A percentile compares a stretch with the other conserved stretches of the same genome.
Conservation (phyloP, 495 filamentous ascomycete species). For the Cladorrhinum samala region DNA sequence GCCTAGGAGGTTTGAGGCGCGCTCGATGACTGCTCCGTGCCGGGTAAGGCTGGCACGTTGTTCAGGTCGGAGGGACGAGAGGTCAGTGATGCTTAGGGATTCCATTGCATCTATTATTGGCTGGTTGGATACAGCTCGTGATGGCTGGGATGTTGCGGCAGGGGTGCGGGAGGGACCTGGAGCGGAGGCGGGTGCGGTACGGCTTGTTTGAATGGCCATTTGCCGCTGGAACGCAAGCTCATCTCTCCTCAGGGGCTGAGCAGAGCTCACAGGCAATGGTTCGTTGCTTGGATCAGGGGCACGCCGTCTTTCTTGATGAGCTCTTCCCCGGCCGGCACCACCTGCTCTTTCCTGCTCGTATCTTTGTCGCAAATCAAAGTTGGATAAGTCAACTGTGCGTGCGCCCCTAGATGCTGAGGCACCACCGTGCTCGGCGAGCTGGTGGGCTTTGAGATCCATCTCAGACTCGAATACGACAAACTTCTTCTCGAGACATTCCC, state of each 20-base stretch:
- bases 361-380: slow-evolving; percentile 69
- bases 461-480: slow-evolving; percentile 95
- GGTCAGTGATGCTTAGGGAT: slow-evolving; percentile 34
- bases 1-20: slow-evolving; percentile 70
- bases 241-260: slow-evolving; percentile 76
- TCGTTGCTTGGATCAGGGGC: slow-evolving; percentile 65
- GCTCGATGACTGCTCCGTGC: slow-evolving; percentile 74
- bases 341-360: slow-evolving; percentile 55
- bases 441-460: slow-evolving; percentile 71
- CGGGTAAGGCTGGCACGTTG: slow-evolving; percentile 75
- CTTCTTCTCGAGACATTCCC: slow-evolving; percentile 91
- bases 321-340: slow-evolving; percentile 33
- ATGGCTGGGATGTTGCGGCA: not conserved
- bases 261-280: slow-evolving; percentile 66
- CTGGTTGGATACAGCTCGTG: slow-evolving; percentile 16
- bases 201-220: slow-evolving; percentile 57
- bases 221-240: slow-evolving; percentile 90
- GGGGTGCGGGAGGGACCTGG: slow-evolving; percentile 32
- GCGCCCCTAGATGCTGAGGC: slow-evolving; percentile 65
- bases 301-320: slow-evolving; percentile 37
- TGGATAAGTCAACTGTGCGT: slow-evolving; percentile 76
- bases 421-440: slow-evolving; percentile 31
- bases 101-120: slow-evolving; percentile 29
- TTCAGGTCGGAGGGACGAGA: slow-evolving; percentile 52
- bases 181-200: slow-evolving; percentile 7